Conservation (phyloP, 2,329 filamentous ascomycete genomes). For the Tolypocladium tundrense region DNA sequence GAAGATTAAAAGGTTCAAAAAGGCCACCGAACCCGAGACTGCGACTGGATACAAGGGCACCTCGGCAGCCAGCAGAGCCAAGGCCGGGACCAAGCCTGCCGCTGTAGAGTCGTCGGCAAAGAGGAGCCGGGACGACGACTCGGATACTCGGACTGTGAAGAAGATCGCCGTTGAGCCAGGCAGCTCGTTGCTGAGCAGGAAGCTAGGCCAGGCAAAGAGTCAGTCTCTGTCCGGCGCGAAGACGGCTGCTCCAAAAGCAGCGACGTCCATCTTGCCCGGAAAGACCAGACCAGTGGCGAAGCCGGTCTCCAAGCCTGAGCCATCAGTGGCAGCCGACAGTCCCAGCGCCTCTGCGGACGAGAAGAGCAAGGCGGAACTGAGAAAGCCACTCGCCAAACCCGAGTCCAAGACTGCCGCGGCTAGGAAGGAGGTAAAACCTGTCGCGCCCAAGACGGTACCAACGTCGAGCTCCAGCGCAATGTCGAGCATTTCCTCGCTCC, state of each 20-base stretch:
- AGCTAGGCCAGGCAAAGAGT: slow-evolving; percentile 25
- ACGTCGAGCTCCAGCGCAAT: slow-evolving; percentile 23
- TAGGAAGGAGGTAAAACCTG: slow-evolving; percentile 19
- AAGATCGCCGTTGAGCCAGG: slow-evolving; percentile 31
- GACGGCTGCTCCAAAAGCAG: slow-evolving; percentile 17
- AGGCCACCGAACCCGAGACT: slow-evolving; percentile 20
- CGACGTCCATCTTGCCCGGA: slow-evolving; percentile 33
- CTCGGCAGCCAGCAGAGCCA: slow-evolving; percentile 27
- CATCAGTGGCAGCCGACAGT: slow-evolving; percentile 12
- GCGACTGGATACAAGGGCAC: slow-evolving; percentile 28
- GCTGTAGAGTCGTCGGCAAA: slow-evolving; percentile 20
- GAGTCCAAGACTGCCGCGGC: slow-evolving; percentile 9
- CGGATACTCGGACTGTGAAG: slow-evolving; percentile 28
- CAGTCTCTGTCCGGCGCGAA: slow-evolving; percentile 19
- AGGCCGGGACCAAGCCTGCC: slow-evolving; percentile 19
- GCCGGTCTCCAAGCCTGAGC: slow-evolving; percentile 26
- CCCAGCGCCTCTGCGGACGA: slow-evolving; percentile 17
- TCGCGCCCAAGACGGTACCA: slow-evolving; percentile 17
- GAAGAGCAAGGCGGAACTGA: slow-evolving; percentile 19
- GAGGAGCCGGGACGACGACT: slow-evolving; percentile 28
- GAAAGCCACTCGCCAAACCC: slow-evolving; percentile 11
- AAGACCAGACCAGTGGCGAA: slow-evolving; percentile 36
- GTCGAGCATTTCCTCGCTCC: slow-evolving; percentile 43
- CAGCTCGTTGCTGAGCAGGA: slow-evolving; percentile 26
- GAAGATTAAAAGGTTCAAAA: slow-evolving; percentile 31